phyloP scores from a whole-genome alignment of 371 early-diverging fungal species.

The Lichtheimia corymbifera region DNA sequence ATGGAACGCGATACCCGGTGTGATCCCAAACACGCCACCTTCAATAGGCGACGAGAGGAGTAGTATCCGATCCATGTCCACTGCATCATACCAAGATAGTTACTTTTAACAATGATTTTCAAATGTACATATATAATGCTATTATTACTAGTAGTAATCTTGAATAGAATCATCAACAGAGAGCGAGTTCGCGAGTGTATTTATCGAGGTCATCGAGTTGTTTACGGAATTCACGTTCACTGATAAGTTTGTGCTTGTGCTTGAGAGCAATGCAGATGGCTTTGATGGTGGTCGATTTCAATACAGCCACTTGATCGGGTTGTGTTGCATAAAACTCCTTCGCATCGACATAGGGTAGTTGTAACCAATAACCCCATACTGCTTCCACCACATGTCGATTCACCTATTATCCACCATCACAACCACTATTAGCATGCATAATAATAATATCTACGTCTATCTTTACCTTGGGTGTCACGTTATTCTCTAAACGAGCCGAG shows the following conservation, averaged over 20 bases:
- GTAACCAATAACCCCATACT: constrained; percentile 39
- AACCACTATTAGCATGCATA: background rate
- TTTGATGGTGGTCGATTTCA: constrained; percentile 26
- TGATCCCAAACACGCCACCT: constrained; percentile 9
- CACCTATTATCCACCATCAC: constrained; percentile 7
- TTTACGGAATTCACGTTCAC: constrained; percentile 23
- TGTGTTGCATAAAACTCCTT: constrained; percentile 28
- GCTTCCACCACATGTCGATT: constrained; percentile 17
- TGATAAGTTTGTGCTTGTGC: constrained; percentile 13
- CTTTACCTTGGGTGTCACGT: constrained; percentile 5
- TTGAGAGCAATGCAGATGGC: constrained; percentile 21
- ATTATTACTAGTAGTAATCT: background rate
- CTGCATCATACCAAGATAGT: constrained; percentile 5
- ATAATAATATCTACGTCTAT: background rate
- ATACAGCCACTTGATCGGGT: constrained; percentile 15
- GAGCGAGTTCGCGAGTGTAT: constrained; percentile 15
- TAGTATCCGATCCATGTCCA: constrained; percentile 6
- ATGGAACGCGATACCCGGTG: constrained; percentile 18
- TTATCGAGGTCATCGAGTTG: constrained; percentile 23
- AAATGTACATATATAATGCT: constrained; percentile 7
- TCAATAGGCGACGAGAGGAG: constrained; percentile 3
- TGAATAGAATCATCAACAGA: background rate
- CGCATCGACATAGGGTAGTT: constrained; percentile 29
- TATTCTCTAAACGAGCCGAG: background rate
- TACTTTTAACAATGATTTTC: constrained; percentile 1